These are phyloP conservation scores for Talaromyces liani DNA, from an alignment of 495 filamentous ascomycete species.

Conservation along the genomic window DNA sequence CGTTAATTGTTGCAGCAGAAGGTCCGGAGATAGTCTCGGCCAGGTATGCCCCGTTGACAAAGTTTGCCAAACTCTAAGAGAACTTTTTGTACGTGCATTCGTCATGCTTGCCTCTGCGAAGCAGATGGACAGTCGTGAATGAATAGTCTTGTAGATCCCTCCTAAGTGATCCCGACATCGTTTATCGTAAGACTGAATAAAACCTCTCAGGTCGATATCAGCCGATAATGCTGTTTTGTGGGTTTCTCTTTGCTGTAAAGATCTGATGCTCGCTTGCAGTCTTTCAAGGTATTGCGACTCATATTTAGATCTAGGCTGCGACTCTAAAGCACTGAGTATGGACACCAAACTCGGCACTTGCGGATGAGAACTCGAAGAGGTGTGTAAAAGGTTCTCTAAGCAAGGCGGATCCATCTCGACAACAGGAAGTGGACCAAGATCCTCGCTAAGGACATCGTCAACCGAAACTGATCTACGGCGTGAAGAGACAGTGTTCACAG, in stretches of 20 bases:
- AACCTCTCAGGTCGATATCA: constrained; percentile 4
- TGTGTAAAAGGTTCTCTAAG: neutral
- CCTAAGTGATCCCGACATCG: neutral
- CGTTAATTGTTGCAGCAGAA: constrained; percentile 16
- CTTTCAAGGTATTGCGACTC: constrained; percentile 18
- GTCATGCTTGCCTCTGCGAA: neutral
- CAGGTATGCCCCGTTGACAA: constrained; percentile 3
- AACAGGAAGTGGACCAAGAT: no score
- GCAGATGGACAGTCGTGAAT: neutral
- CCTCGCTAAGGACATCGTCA: no score
- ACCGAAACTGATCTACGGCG: no score
- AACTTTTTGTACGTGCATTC: constrained; percentile 9
- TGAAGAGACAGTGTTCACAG: no score
- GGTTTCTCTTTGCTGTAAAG: constrained; percentile 5
- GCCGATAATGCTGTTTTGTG: constrained; percentile 2
- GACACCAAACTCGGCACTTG: constrained; percentile 7
- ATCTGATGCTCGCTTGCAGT: constrained; percentile 14
- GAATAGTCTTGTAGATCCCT: neutral
- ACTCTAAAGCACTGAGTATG: constrained; percentile 7
- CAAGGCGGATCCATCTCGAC: no score
- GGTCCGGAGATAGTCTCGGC: constrained; percentile 17
- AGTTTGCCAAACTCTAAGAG: constrained; percentile 9
- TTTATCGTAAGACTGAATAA: constrained; percentile 3
- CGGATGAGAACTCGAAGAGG: constrained; percentile 4
- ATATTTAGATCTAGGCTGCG: constrained; percentile 12